Percentiles rank a stretch among this genome's conserved stretches.
Evolutionary conservation across 2,329 filamentous ascomycete genomes (phyloP).

Genomic region (Cladophialophora immunda): DNA sequence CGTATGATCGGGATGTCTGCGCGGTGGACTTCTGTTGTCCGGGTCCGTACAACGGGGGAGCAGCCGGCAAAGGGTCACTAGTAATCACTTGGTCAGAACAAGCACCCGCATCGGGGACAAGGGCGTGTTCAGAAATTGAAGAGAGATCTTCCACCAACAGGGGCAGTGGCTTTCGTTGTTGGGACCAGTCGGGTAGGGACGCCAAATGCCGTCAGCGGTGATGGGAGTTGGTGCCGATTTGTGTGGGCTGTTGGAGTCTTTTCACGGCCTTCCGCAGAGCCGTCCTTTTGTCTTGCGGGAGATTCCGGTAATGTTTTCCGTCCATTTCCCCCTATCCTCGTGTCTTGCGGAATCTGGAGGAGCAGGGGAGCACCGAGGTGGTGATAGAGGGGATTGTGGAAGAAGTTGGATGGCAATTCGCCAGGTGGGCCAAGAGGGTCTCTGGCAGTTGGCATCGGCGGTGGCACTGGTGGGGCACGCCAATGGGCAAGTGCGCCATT

Average conservation of each 20-base stretch:
- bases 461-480: too few species aligned
- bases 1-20: not conserved
- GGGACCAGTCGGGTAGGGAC: slow-evolving; percentile 5
- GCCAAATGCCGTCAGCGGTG: not conserved
- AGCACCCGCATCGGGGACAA: not conserved
- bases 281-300: not conserved
- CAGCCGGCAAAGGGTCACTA: not conserved
- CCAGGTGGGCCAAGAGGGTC: not conserved
- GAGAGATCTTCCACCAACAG: not conserved
- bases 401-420: not conserved
- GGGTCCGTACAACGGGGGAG: not conserved
- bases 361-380: not conserved
- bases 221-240: not conserved
- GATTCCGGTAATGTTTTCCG: not conserved
- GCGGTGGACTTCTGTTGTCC: not conserved
- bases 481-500: too few species aligned
- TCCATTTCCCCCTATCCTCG: not conserved
- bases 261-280: not conserved
- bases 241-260: not conserved
- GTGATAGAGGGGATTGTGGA: not conserved
- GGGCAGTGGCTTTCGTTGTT: not conserved
- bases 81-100: not conserved
- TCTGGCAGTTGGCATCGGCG: not conserved
- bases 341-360: too few species aligned
- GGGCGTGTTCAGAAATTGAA: not conserved